These are phyloP conservation scores for Phellopilus nigrolimitatus DNA, from an alignment of 1,284 basidiomycete genomes.

Conservation along the genomic window DNA sequence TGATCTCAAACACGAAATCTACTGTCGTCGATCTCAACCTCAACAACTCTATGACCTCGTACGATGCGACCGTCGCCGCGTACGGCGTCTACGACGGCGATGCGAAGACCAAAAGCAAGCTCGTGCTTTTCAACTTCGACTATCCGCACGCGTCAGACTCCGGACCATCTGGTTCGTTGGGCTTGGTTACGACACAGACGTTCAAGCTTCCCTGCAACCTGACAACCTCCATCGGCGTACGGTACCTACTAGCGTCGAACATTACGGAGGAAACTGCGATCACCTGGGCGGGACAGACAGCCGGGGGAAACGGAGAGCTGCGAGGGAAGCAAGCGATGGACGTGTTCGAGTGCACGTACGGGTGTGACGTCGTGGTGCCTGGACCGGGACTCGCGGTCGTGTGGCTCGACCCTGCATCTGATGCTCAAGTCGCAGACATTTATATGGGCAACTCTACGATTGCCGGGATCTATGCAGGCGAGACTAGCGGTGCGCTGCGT, in stretches of 20 bases:
- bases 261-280: conserved; percentile 54
- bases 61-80: conserved; percentile 35
- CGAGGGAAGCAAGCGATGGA: conserved; percentile 38
- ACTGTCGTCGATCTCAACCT: conserved; percentile 51
- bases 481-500: neutral
- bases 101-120: conserved; percentile 35
- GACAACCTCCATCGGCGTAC: conserved; percentile 36
- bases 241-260: conserved; percentile 39
- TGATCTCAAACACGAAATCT: conserved; percentile 40
- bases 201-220: conserved; percentile 28
- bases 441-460: conserved; percentile 18
- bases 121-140: conserved; percentile 60
- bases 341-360: conserved; percentile 31
- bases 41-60: conserved; percentile 33
- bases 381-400: conserved; percentile 43
- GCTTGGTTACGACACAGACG: conserved; percentile 6
- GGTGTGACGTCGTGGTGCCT: conserved; percentile 38
- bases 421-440: conserved; percentile 5
- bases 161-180: neutral
- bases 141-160: conserved; percentile 27
- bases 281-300: conserved; percentile 46
- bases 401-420: conserved; percentile 22
- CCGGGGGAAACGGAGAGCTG: conserved; percentile 38
- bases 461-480: conserved; percentile 5
- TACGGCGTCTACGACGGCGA: conserved; percentile 55